Evolutionary conservation across 176 grass and related monocot genomes (phyloP), one percentile per base, ranked within the genome.

Genomic region (Ampelocalamus luodianensis): DNA sequence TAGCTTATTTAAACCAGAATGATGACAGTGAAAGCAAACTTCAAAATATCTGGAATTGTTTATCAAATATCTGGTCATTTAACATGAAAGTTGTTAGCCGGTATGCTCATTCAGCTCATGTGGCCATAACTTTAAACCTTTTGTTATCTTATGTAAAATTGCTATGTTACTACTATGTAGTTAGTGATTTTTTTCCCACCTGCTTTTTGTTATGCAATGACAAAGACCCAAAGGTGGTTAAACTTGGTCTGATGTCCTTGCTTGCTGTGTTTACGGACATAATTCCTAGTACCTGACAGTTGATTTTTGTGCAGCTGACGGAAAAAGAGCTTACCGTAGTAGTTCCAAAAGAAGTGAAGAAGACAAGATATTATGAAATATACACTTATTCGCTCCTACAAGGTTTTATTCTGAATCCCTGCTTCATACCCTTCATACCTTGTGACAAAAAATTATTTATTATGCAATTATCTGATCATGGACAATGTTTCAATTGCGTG

Each of bases 231-330:
- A 92, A 94, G 34, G 85, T 98, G 85, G 88, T 94, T 61, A 98
- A 95, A 22, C 91, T 98, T 85, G 80, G 85, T 42, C 66, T 98
- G 69, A 94, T 94, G 93, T 98, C 96, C 36, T 85, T 96, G 86
- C 86, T 96, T 81, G 96, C 91, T 76, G 96, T 98, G 60, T 98
- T 98, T 79, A 94, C 85, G 87, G 96, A 98, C 59, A 94, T 98
- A 69, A 98, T 96, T 93, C 96, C 86, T 23, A 79, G 71, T 92
- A 46, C 29, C 16, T 69, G 16, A 6, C 80, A 46, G 18, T 74
- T 60, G 34, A 15, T n/a, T 74, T 64, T 48, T 77, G 6, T 70
- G 65, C 90, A 93, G 85, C 88, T 93, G 59, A 98, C 96, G 10
- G 88, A 98, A 84, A n/a, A 98, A 61, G 96, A 98, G 84, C 86